Evolutionary conservation across 331 rosid genomes (phyloP).

Genomic region (Phaseolus coccineus): DNA sequence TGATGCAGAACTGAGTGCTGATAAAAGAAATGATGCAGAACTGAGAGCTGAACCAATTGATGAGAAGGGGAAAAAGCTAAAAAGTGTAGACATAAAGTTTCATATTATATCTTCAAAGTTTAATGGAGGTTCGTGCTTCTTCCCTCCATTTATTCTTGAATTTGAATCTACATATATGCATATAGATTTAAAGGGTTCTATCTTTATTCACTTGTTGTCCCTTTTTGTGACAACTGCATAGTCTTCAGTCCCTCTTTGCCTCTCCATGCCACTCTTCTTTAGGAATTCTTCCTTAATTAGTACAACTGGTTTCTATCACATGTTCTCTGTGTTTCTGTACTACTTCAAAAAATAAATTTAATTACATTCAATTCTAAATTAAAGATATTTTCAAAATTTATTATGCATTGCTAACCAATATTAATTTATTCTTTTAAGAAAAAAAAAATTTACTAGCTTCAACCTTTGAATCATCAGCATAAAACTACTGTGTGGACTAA

Average conservation of each 20-base stretch:
- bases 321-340: too few relatives aligned
- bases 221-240: slow-evolving; percentile 36
- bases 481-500: too few relatives aligned
- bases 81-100: slow-evolving; percentile 7
- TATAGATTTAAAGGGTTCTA: slow-evolving; percentile 35
- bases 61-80: neutral
- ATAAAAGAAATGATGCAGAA: neutral
- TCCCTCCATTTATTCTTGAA: slow-evolving; percentile 62
- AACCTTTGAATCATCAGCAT: too few relatives aligned
- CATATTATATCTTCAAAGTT: slow-evolving; percentile 32
- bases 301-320: too few relatives aligned
- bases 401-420: too few relatives aligned
- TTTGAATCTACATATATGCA: slow-evolving; percentile 40
- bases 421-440: too few relatives aligned
- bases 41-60: neutral
- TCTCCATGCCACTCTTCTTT: neutral
- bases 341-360: neutral
- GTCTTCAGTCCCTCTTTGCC: slow-evolving; percentile 16
- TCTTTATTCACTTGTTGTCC: slow-evolving; percentile 46
- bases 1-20: neutral
- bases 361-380: neutral
- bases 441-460: too few relatives aligned
- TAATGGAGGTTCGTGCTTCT: slow-evolving; percentile 30
- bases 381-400: neutral
- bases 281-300: neutral